These are phyloP conservation scores for Thyridium curvatum DNA, from an alignment of 2,329 filamentous ascomycete genomes.

Conservation along the genomic window DNA sequence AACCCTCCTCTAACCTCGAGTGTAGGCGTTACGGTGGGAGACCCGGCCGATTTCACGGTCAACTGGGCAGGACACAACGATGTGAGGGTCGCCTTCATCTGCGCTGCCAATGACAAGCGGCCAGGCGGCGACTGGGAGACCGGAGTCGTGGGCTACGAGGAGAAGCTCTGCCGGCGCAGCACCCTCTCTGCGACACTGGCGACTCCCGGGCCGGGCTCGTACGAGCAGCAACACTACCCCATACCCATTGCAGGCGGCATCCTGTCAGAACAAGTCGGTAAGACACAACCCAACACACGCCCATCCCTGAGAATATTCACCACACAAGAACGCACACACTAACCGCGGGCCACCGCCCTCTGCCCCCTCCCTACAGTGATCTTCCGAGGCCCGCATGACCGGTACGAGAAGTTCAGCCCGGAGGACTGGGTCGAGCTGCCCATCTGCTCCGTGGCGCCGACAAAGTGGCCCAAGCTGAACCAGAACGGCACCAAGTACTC, in stretches of 20 bases:
- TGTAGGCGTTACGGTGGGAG: constrained; percentile 43
- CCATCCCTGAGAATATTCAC: constrained; percentile 3
- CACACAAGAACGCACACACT: no score
- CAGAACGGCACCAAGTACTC: constrained; percentile 61
- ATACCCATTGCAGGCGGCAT: constrained; percentile 65
- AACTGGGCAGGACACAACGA: constrained; percentile 38
- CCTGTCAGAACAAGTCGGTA: constrained; percentile 61
- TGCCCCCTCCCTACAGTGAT: constrained; percentile 42
- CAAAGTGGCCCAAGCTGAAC: constrained; percentile 63
- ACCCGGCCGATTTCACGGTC: constrained; percentile 55
- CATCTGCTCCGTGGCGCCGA: constrained; percentile 68
- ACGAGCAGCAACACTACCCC: constrained; percentile 54
- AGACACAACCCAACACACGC: constrained; percentile 13
- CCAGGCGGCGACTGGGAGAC: constrained; percentile 75
- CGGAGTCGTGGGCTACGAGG: constrained; percentile 57
- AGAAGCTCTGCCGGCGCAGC: constrained; percentile 68
- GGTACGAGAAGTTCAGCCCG: constrained; percentile 50
- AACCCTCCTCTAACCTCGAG: background rate
- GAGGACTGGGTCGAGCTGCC: constrained; percentile 52
- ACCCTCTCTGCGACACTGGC: constrained; percentile 64
- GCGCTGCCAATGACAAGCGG: constrained; percentile 69
- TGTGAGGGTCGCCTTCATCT: constrained; percentile 57
- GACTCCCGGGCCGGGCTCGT: constrained; percentile 48
- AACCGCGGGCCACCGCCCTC: no score
- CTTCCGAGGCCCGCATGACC: constrained; percentile 63